These are phyloP conservation scores for Sungouiozyma intestinalis DNA, from an alignment of 805 yeast genomes.

Conservation along the genomic window DNA sequence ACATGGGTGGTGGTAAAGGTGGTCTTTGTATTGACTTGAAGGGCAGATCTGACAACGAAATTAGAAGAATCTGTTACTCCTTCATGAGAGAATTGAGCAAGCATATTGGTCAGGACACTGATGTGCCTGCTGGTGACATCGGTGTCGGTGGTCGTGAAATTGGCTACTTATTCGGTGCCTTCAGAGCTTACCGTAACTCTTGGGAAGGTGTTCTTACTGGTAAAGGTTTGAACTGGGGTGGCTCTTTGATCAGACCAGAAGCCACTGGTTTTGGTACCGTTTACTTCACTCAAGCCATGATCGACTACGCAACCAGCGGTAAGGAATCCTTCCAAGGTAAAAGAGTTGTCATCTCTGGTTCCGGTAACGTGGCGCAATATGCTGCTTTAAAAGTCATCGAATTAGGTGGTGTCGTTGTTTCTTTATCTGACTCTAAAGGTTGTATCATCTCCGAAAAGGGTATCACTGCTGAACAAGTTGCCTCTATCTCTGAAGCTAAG, in stretches of 20 bases:
- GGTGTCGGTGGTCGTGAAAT: slow-evolving; percentile 94
- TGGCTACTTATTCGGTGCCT: slow-evolving; percentile 94
- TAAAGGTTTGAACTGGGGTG: slow-evolving; percentile 98
- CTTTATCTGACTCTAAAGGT: slow-evolving; percentile 94
- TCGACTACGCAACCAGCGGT: slow-evolving; percentile 83
- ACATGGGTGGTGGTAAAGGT: slow-evolving; percentile 99
- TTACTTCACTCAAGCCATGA: slow-evolving; percentile 96
- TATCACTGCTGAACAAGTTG: slow-evolving; percentile 73
- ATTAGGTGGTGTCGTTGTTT: slow-evolving; percentile 90
- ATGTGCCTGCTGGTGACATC: slow-evolving; percentile 99
- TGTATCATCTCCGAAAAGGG: slow-evolving; percentile 69
- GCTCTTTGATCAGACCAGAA: slow-evolving; percentile 97
- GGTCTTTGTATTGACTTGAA: slow-evolving; percentile 97
- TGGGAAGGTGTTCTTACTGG: slow-evolving; percentile 98
- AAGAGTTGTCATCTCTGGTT: slow-evolving; percentile 93
- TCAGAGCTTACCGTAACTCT: slow-evolving; percentile 80
- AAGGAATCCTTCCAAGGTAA: slow-evolving; percentile 86
- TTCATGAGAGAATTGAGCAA: slow-evolving; percentile 94
- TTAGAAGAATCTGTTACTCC: slow-evolving; percentile 91
- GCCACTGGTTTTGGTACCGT: slow-evolving; percentile 98
- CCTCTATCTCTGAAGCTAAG: slow-evolving; percentile 67
- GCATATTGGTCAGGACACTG: slow-evolving; percentile 95
- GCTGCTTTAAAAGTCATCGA: slow-evolving; percentile 97
- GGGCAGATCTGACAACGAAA: slow-evolving; percentile 86
- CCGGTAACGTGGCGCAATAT: slow-evolving; percentile 98